Conservation (phyloP, 106 monocot genomes). For the Vanilla planifolia region DNA sequence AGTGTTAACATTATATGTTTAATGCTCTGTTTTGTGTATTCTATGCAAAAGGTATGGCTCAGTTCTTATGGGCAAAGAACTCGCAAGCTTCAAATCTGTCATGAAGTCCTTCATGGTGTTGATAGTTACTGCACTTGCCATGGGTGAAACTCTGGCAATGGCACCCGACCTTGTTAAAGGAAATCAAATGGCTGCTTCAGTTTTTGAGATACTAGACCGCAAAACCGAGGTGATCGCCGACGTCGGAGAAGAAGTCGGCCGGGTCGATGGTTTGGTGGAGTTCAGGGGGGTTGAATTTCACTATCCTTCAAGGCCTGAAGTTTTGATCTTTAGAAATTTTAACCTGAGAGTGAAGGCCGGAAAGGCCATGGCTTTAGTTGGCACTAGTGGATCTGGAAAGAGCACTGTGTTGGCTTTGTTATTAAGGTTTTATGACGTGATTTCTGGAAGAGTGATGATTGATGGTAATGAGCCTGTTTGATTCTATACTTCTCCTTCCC, state of each 20-base stretch:
- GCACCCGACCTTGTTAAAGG: constrained; percentile 73
- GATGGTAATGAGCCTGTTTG: constrained; percentile 31
- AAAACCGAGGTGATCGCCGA: constrained; percentile 46
- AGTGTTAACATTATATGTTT: not conserved
- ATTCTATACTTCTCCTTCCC: not conserved
- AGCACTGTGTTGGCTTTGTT: constrained; percentile 50
- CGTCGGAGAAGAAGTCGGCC: constrained; percentile 42
- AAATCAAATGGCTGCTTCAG: constrained; percentile 68
- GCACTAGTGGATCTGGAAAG: constrained; percentile 70
- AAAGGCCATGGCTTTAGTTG: constrained; percentile 68
- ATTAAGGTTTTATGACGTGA: constrained; percentile 57
- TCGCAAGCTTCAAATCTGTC: constrained; percentile 84
- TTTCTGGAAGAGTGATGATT: constrained; percentile 50
- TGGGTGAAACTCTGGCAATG: constrained; percentile 84
- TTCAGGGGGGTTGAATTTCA: constrained; percentile 49
- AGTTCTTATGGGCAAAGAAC: constrained; percentile 76
- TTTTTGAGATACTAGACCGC: constrained; percentile 68
- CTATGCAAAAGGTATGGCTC: constrained; percentile 77
- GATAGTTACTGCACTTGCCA: constrained; percentile 86
- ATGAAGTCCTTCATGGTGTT: constrained; percentile 99
- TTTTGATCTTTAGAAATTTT: constrained; percentile 43
- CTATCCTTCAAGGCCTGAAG: constrained; percentile 64
- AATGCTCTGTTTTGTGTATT: not conserved
- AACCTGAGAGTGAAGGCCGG: constrained; percentile 52
- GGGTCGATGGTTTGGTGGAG: constrained; percentile 52